These are phyloP conservation scores for Talaromyces atroroseus DNA, from an alignment of 2,329 filamentous ascomycete genomes.

Conservation along the genomic window DNA sequence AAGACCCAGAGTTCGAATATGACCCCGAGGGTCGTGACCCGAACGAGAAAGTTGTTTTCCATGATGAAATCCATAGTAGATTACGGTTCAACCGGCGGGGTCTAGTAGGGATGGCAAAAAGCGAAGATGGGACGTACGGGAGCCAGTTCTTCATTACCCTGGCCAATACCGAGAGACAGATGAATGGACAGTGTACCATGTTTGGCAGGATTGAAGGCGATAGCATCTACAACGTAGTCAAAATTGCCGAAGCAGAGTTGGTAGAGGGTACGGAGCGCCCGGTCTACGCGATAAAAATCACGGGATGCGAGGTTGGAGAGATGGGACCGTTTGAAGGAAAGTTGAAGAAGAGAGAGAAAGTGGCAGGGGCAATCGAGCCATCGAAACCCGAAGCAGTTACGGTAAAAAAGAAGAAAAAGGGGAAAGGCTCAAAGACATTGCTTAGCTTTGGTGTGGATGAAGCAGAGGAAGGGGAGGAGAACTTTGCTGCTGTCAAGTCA, in stretches of 20 bases:
- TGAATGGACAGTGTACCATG: conserved; percentile 85
- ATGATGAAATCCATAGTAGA: conserved; percentile 86
- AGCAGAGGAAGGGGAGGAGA: conserved; percentile 30
- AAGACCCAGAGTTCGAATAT: conserved; percentile 58
- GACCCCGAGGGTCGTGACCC: conserved; percentile 46
- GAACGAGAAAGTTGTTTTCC: conserved; percentile 58
- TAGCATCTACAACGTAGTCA: conserved; percentile 91
- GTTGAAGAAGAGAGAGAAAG: conserved; percentile 36
- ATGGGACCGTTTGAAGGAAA: conserved; percentile 42
- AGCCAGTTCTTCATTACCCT: conserved; percentile 98
- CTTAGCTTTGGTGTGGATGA: conserved; percentile 45
- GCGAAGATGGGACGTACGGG: conserved; percentile 67
- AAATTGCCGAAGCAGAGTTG: conserved; percentile 84
- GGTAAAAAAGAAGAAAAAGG: conserved; percentile 39
- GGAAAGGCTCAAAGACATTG: conserved; percentile 39
- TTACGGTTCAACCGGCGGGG: conserved; percentile 90
- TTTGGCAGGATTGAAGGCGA: conserved; percentile 90
- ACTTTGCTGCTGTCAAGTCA: conserved; percentile 27
- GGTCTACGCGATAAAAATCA: conserved; percentile 75
- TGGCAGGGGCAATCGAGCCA: conserved; percentile 24
- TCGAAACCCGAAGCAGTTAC: conserved; percentile 20
- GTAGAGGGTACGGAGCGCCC: conserved; percentile 74
- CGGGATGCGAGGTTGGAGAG: conserved; percentile 41
- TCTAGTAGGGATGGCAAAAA: conserved; percentile 91
- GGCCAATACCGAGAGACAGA: conserved; percentile 69